Conservation (phyloP, 345 rosid genomes). For the Camelina neglecta region DNA sequence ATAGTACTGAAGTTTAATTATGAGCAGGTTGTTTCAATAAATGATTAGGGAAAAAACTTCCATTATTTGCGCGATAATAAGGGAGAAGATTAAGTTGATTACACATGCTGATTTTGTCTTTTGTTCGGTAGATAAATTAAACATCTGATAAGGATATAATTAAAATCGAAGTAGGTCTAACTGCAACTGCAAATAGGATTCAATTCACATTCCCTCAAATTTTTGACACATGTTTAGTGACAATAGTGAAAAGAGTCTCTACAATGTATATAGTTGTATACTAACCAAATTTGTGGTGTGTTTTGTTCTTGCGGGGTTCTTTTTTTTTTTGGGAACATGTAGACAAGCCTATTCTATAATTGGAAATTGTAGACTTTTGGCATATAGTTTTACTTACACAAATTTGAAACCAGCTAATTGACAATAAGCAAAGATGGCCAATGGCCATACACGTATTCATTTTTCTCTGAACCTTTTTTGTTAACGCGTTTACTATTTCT, state of each 20-base stretch:
- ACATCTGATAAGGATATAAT: slow-evolving; percentile 3
- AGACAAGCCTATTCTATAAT: slow-evolving; percentile 12
- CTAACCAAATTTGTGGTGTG: not conserved
- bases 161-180: slow-evolving; percentile 19
- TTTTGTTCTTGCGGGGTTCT: slow-evolving; percentile 24
- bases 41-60: slow-evolving; percentile 14
- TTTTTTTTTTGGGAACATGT: not conserved
- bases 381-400: slow-evolving; percentile 2
- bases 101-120: slow-evolving; percentile 42
- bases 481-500: not conserved
- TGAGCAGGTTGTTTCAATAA: slow-evolving; percentile 14
- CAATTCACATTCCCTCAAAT: slow-evolving; percentile 12
- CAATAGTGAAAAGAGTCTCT: not conserved
- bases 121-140: not conserved
- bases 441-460: not conserved
- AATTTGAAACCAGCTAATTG: slow-evolving; percentile 23
- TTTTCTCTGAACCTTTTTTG: not conserved
- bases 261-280: not conserved
- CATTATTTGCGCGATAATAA: slow-evolving; percentile 33
- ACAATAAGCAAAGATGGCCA: not conserved
- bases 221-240: slow-evolving; percentile 20
- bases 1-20: not conserved
- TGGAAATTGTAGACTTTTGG: slow-evolving; percentile 20
- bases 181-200: slow-evolving; percentile 30
- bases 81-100: slow-evolving; percentile 3